Base-by-base conservation (phyloP, 140 eudicot genomes). In the Bidens hawaiensis region DNA sequence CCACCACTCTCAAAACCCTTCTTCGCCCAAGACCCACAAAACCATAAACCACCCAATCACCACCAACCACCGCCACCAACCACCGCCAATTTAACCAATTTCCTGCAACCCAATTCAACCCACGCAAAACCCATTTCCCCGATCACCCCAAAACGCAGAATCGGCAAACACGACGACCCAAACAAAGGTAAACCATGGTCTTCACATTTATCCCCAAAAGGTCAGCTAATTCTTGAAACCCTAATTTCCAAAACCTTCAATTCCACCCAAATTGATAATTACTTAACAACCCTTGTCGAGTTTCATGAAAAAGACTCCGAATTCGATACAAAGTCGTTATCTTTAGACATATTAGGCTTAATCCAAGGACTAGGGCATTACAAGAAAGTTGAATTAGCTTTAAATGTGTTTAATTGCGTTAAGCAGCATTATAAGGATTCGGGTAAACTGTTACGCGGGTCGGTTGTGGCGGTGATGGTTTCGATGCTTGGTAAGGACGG, bases 171-270 rank as follows among this genome's bases (percentile, higher is more conserved):
- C 68, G 60, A 62, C 2, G 96, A 87, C 75, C 80, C 89, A 54
- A 85, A 91, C 67, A 85, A 67, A 25, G 96, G 93, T 25, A 84
- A 81, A 71, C 96, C 96, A 0, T 91, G 99, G 99, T 45, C 79
- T 56, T 76, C 80, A 71, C 80, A 69, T 51, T 78, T 85, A 71
- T 85, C 94, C 31, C 30, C 82, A 0, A 79, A 73, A 74, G 99
- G 95, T 77, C 77, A 82, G 82, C 69, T 38, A 25, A 58, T 71
- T 62, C 77, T 91, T 40, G 75, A 76, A 46, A 62, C 85, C 78
- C 86, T 91, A 25, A 60, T 57, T 8, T 40, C 70, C 57, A 75
- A 87, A 0, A 51, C 59, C 36, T 82, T 80, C 47, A 70, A 72
- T 59, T 27, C 36, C 17, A 54, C 67, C 30, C 46, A 76, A 27